Conservation (phyloP, 768 basidiomycete species). For the Lanmaoa rubissima region DNA sequence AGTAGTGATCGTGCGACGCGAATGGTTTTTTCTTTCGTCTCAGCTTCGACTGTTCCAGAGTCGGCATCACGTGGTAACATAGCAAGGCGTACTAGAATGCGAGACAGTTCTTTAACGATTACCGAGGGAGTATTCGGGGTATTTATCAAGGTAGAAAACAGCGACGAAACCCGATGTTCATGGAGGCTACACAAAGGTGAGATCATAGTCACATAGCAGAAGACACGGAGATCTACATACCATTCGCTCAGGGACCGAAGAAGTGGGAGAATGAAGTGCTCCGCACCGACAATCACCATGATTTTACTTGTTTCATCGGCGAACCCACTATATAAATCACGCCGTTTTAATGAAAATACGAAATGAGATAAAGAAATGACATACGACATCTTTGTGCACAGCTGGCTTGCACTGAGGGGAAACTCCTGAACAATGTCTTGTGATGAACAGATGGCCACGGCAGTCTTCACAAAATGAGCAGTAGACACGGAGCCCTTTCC, state of each 20-base stretch:
- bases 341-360: neutral
- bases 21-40: conserved; percentile 3
- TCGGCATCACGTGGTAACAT: conserved; percentile 3
- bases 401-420: conserved; percentile 36
- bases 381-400: conserved; percentile 49
- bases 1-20: conserved; percentile 40
- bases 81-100: conserved; percentile 23
- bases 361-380: conserved; percentile 24
- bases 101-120: conserved; percentile 23
- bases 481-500: conserved; percentile 40
- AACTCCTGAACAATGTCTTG: conserved; percentile 57
- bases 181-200: conserved; percentile 28
- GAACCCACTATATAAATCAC: conserved; percentile 38
- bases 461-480: conserved; percentile 61
- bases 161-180: conserved; percentile 25
- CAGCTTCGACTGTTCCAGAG: neutral
- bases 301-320: conserved; percentile 46
- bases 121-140: conserved; percentile 18
- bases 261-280: conserved; percentile 58
- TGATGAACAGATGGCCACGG: conserved; percentile 61
- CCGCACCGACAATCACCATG: conserved; percentile 48
- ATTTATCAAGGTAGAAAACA: conserved; percentile 34
- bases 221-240: conserved; percentile 33
- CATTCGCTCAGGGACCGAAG: conserved; percentile 38
- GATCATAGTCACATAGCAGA: neutral